Base-by-base conservation (phyloP, 108 stramenopile species). In the Craspedostauros australis region DNA sequence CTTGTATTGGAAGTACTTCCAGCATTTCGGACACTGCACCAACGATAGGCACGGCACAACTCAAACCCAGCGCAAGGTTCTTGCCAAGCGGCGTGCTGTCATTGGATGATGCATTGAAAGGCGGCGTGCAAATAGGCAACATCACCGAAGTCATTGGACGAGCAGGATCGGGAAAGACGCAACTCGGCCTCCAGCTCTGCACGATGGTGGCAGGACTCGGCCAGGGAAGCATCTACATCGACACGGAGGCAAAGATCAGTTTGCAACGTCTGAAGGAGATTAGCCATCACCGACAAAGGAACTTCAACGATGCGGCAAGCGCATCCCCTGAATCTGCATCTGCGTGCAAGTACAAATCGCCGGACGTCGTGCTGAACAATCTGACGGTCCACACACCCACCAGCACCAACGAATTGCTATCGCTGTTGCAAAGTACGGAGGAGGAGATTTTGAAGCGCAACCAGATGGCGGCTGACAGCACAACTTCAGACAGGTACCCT, bases 121-220 rank as follows among this genome's bases (percentile, higher is more conserved):
- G 86, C 8, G 86, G 86, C 7, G 54, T 92, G 59, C 80, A 80
- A 1, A 28, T 81, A 9, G 71, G 76, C 2, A 70, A 70, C 32
- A 51, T 92, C 15, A 73, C 82, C 28, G 91, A 93, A 62, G 7
- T 93, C 15, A 76, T 82, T 1, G 91, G 91, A 15, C 36, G 67
- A 31, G 77, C 91, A 5, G 85, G 87, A 15, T 68, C 61, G 1
- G 87, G 91, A 12, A 93, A 93, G 65, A 86, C 86, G 4, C 87
- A 89, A 36, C 55, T 88, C 21, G 78, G 77, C 22, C 64, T 86
- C 39, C 86, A 88, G 57, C 60, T 93, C 15, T 70, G 73, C 34
- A 46, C 85, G 4, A 42, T 60, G 40, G 85, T 87, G n/a, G 84
- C 84, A 19, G 73, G 41, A 25, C 50, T 57, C 2, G 61, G 65